Evolutionary conservation across 345 rosid genomes (phyloP), one percentile per base, ranked within the genome.

Genomic region (Sapria himalayana): DNA sequence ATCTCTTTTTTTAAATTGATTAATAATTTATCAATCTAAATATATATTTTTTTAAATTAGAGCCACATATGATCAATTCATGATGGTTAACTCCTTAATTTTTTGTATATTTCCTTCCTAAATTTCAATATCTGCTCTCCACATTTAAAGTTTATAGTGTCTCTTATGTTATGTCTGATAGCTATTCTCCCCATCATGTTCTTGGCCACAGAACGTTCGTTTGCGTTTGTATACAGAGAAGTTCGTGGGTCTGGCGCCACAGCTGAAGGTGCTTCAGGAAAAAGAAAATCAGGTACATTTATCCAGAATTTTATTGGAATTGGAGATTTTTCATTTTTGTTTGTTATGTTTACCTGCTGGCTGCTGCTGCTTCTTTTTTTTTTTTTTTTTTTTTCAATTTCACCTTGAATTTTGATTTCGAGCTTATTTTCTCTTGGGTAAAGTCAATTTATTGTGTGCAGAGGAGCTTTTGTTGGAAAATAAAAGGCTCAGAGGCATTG

Each of bases 211-310:
- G 98, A 82, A 10, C 46, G 56, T 52, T 66, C 94, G 7, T 76
- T 63, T 67, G 74, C 82, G 19, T 89, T 78, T 71, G 98, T 89
- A 23, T 89, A 61, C 66, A 80, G 94, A 1, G 91, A 89, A 53
- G 72, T 76, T 52, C 52, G 31, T 25, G 46, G 57, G 19, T 45
- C 52, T 22, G 32, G 48, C 55, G 35, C 61, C 15, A 31, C 39
- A 14, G 24, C 31, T 33, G 63, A 64, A 44, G 61, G 61, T 56
- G 55, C 46, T 19, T 47, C 19, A 36, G 58, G 56, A 19, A 89
- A 82, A 69, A 63, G 91, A 59, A 86, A 86, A 69, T 66, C 74
- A 54, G 85, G 93, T 82, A 72, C 15, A 20, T 55, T 29, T 25
- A 48, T 44, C 19, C 19, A 20, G n/a, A 1, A 9, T 17, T 31